Percentiles rank a stretch among this genome's conserved stretches.
Conservation (phyloP, 352 stramenopile genomes). For the Pythium phragmiticola region DNA sequence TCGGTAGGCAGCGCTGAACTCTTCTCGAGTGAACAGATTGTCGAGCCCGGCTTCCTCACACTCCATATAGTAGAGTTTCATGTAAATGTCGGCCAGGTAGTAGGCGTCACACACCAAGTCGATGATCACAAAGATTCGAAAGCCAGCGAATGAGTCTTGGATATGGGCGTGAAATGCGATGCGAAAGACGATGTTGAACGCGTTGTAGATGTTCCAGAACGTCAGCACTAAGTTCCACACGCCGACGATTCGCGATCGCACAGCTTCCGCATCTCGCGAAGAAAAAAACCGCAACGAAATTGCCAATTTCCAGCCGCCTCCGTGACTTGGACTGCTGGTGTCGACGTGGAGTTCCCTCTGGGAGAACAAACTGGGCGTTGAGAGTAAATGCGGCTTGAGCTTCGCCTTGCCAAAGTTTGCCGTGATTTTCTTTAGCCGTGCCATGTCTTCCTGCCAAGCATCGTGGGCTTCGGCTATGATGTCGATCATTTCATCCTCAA, state of each 20-base stretch:
- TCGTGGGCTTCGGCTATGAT: constrained; percentile 48
- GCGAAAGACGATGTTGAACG: constrained; percentile 62
- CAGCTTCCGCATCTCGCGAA: constrained; percentile 11
- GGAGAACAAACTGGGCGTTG: constrained; percentile 53
- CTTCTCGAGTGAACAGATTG: constrained; percentile 44
- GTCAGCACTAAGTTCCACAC: constrained; percentile 55
- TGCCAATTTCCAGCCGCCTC: neutral
- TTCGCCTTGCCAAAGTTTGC: constrained; percentile 55
- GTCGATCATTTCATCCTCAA: constrained; percentile 49
- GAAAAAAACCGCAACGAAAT: neutral
- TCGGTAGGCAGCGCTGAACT: constrained; percentile 36
- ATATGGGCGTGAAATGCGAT: constrained; percentile 64
- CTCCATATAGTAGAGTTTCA: constrained; percentile 67
- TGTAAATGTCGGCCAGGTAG: constrained; percentile 63
- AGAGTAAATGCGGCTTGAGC: constrained; percentile 50
- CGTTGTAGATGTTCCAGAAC: constrained; percentile 67
- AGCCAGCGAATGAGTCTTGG: constrained; percentile 28
- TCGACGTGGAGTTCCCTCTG: constrained; percentile 33
- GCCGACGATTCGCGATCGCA: constrained; percentile 28
- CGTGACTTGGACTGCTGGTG: neutral
- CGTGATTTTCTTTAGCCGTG: constrained; percentile 30
- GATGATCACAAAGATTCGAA: constrained; percentile 31
- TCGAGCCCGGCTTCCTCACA: constrained; percentile 38
- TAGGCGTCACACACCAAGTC: constrained; percentile 54
- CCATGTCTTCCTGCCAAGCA: constrained; percentile 42